These are phyloP conservation scores for Phialophora chinensis DNA, from an alignment of 2,329 filamentous ascomycete species.

Conservation along the genomic window DNA sequence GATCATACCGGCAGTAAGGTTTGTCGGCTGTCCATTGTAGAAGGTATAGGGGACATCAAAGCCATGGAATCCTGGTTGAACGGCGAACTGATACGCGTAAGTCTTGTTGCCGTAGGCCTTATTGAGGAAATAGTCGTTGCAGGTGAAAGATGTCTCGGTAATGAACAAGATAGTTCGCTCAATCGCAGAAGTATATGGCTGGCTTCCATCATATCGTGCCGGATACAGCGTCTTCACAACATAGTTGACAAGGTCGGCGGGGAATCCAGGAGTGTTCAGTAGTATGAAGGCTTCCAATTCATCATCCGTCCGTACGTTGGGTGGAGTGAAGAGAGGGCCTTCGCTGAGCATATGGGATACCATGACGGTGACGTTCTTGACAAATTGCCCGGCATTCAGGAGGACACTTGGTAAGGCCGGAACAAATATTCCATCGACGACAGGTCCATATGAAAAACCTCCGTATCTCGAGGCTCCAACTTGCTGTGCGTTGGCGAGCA, in stretches of 20 bases:
- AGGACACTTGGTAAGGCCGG: constrained; percentile 55
- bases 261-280: constrained; percentile 39
- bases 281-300: constrained; percentile 38
- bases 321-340: constrained; percentile 50
- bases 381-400: constrained; percentile 50
- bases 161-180: constrained; percentile 51
- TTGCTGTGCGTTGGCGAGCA: constrained; percentile 54
- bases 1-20: constrained; percentile 45
- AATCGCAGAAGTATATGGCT: constrained; percentile 54
- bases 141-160: constrained; percentile 55
- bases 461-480: constrained; percentile 48
- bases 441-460: constrained; percentile 54
- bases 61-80: constrained; percentile 61
- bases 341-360: constrained; percentile 54
- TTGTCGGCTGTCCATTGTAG: constrained; percentile 50
- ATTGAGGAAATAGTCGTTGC: constrained; percentile 62
- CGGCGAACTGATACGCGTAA: constrained; percentile 60
- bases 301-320: constrained; percentile 41
- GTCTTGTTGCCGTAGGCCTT: constrained; percentile 57
- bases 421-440: constrained; percentile 58
- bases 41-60: constrained; percentile 60
- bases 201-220: constrained; percentile 54
- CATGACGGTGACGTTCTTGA: constrained; percentile 54
- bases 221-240: constrained; percentile 60
- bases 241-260: constrained; percentile 47